phyloP scores from a whole-genome alignment of 2,329 filamentous ascomycete species.

The Curvularia lunata region DNA sequence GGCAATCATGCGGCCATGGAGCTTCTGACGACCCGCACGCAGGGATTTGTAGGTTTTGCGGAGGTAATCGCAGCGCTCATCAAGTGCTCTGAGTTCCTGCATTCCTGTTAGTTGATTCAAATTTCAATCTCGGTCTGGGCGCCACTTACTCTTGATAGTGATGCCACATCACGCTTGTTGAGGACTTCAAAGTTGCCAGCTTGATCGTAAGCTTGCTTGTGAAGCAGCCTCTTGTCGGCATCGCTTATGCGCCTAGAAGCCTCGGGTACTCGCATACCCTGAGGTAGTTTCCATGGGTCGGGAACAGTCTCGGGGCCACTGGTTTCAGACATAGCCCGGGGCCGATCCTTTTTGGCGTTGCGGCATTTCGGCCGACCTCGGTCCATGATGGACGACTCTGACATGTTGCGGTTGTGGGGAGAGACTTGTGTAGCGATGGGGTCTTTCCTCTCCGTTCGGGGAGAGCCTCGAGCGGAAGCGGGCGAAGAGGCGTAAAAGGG shows the following conservation, averaged over 20 bases:
- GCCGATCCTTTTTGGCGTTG: conserved; percentile 41
- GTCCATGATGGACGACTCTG: conserved; percentile 49
- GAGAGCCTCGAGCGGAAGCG: conserved; percentile 39
- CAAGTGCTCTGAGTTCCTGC: conserved; percentile 75
- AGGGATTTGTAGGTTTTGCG: conserved; percentile 78
- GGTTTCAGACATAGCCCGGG: conserved; percentile 44
- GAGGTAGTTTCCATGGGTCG: conserved; percentile 47
- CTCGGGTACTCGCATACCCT: conserved; percentile 46
- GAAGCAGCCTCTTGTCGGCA: conserved; percentile 45
- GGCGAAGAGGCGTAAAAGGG: conserved; percentile 43
- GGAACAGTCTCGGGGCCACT: conserved; percentile 32
- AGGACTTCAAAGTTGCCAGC: conserved; percentile 51
- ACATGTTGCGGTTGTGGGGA: conserved; percentile 45
- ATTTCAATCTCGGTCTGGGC: neutral
- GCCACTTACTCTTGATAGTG: conserved; percentile 64
- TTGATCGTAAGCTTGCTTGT: conserved; percentile 49
- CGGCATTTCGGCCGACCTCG: conserved; percentile 46
- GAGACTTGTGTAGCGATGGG: conserved; percentile 28
- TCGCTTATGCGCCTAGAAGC: conserved; percentile 44
- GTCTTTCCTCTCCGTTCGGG: conserved; percentile 42
- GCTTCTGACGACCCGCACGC: conserved; percentile 74
- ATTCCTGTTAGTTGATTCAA: conserved; percentile 25
- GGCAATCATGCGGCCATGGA: conserved; percentile 77
- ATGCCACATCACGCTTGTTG: conserved; percentile 49
- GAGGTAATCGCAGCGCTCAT: conserved; percentile 79